These are phyloP conservation scores for Nepenthes mirabilis DNA, from an alignment of 148 eudicot genomes.

Conservation along the genomic window DNA sequence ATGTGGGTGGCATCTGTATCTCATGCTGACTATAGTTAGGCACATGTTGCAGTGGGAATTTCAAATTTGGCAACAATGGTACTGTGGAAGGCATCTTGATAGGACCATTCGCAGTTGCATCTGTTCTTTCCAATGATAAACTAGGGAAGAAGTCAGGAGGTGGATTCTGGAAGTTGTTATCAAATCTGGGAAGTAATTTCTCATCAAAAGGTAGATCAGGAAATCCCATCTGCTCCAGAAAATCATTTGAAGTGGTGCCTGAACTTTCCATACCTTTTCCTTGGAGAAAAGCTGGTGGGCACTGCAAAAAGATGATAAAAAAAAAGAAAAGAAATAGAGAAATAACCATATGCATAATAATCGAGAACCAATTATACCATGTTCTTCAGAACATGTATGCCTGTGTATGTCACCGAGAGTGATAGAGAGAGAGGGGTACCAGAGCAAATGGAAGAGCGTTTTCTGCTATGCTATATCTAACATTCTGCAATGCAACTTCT, in stretches of 20 bases:
- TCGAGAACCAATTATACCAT: background rate
- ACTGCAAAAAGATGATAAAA: constrained; percentile 39
- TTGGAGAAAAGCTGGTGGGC: constrained; percentile 24
- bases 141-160: constrained; percentile 47
- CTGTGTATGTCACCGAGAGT: constrained; percentile 1
- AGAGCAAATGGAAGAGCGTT: constrained; percentile 24
- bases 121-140: constrained; percentile 57
- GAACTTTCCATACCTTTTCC: constrained; percentile 38
- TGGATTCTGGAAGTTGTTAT: constrained; percentile 26
- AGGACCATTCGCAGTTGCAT: constrained; percentile 18
- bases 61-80: constrained; percentile 51
- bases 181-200: constrained; percentile 35
- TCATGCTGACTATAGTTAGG: constrained; percentile 34
- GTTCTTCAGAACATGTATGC: too few species aligned
- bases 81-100: constrained; percentile 25
- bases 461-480: constrained; percentile 22
- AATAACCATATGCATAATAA: background rate
- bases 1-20: constrained; percentile 34
- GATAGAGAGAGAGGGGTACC: constrained; percentile 32
- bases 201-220: constrained; percentile 72
- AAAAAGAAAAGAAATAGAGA: background rate
- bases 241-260: constrained; percentile 33
- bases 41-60: constrained; percentile 33
- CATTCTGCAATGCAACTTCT: constrained; percentile 26
- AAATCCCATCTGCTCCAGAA: constrained; percentile 52